Percentiles rank a stretch among this genome's conserved stretches.
Evolutionary conservation across 768 basidiomycete genomes (phyloP).

Genomic region (Chiua virens): DNA sequence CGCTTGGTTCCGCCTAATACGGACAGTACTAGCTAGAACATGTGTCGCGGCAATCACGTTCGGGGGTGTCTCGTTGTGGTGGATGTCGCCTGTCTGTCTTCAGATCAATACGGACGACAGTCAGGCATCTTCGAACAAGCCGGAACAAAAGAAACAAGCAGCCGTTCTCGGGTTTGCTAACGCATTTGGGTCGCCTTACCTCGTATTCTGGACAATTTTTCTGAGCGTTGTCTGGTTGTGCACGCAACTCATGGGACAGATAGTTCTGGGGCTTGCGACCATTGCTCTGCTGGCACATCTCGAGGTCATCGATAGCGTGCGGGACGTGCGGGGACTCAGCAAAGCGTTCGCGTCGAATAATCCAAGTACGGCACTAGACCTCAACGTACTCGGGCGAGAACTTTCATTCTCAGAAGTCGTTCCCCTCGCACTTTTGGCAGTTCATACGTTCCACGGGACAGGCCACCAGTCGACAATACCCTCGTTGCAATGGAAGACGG

Average conservation of each 20-base stretch:
- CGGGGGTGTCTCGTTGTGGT: slow-evolving; percentile 68
- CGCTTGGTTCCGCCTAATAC: slow-evolving; percentile 44
- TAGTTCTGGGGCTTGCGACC: slow-evolving; percentile 63
- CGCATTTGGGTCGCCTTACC: slow-evolving; percentile 84
- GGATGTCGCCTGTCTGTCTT: slow-evolving; percentile 70
- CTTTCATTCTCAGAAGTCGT: slow-evolving; percentile 66
- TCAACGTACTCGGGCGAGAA: slow-evolving; percentile 31
- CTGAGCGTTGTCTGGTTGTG: slow-evolving; percentile 55
- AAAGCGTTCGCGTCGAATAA: slow-evolving; percentile 49
- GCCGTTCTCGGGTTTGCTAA: slow-evolving; percentile 85
- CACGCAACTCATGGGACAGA: slow-evolving; percentile 80
- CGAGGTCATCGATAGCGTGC: slow-evolving; percentile 78
- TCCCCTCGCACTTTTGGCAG: slow-evolving; percentile 72
- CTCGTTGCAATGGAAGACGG: slow-evolving; percentile 94
- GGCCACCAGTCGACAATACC: slow-evolving; percentile 91
- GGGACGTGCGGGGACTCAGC: slow-evolving; percentile 63
- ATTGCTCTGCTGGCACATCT: slow-evolving; percentile 73
- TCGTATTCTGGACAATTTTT: slow-evolving; percentile 73
- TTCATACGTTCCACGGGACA: slow-evolving; percentile 80
- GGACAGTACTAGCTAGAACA: slow-evolving; percentile 64
- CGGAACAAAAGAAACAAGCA: slow-evolving; percentile 43
- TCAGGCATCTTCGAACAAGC: slow-evolving; percentile 6
- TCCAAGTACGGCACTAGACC: slow-evolving; percentile 43
- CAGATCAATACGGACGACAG: slow-evolving; percentile 45
- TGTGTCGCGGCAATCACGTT: slow-evolving; percentile 51